These are phyloP conservation scores for Mycena crocata DNA, from an alignment of 768 basidiomycete species.

Conservation along the genomic window DNA sequence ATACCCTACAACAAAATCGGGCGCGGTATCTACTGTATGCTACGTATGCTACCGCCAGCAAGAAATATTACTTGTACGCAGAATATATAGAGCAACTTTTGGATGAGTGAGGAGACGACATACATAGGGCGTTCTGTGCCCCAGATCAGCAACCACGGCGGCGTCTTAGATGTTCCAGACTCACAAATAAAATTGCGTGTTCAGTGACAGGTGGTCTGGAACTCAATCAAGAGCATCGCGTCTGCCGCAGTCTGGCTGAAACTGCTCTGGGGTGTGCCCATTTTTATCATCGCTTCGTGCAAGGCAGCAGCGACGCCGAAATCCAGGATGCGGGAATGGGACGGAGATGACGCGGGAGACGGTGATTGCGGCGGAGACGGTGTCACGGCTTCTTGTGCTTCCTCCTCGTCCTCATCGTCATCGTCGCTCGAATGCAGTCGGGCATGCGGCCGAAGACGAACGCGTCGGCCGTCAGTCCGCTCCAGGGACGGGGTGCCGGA, in stretches of 20 bases:
- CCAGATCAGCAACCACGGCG: neutral
- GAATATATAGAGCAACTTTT: constrained; percentile 24
- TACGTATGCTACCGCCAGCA: neutral
- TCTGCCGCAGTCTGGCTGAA: constrained; percentile 16
- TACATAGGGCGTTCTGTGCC: constrained; percentile 12
- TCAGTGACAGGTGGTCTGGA: constrained; percentile 23
- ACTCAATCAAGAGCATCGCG: constrained; percentile 30
- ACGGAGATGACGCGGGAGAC: constrained; percentile 21
- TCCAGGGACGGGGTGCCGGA: constrained; percentile 24
- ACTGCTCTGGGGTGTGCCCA: neutral
- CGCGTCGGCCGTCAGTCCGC: constrained; percentile 12
- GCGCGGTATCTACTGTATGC: neutral
- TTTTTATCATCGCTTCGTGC: constrained; percentile 24
- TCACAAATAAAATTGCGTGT: constrained; percentile 10
- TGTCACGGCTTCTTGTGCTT: constrained; percentile 32
- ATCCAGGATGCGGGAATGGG: constrained; percentile 24
- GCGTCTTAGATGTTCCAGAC: neutral
- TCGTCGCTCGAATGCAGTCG: constrained; percentile 28
- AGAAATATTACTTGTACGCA: constrained; percentile 18
- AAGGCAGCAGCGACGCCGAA: constrained; percentile 21
- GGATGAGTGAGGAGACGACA: neutral
- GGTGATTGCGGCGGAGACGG: constrained; percentile 26
- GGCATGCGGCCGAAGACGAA: constrained; percentile 6
- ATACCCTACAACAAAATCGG: constrained; percentile 13
- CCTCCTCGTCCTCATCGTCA: constrained; percentile 29